Percentiles rank a stretch among this genome's conserved stretches.
phyloP scores from a whole-genome alignment of 208 protist genomes.

The Trypanosoma theileri region DNA sequence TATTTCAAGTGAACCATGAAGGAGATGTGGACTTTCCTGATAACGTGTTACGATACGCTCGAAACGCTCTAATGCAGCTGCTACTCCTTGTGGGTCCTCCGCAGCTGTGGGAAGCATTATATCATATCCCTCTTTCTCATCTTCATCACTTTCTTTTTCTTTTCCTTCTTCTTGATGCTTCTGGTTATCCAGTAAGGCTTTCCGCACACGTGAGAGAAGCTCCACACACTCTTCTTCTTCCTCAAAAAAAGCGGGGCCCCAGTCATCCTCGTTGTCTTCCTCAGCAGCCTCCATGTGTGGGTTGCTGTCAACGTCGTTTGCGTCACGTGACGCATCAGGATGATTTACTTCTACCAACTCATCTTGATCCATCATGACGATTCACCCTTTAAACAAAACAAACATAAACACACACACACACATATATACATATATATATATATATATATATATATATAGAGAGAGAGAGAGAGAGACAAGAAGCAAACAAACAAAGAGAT shows the following conservation, averaged over 20 bases:
- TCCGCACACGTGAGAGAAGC: slow-evolving; percentile 40
- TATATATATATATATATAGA: too few relatives aligned
- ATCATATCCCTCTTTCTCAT: not conserved
- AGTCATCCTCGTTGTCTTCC: slow-evolving; percentile 40
- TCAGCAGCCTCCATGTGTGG: slow-evolving; percentile 16
- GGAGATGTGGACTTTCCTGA: slow-evolving; percentile 92
- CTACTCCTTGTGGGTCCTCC: slow-evolving; percentile 57
- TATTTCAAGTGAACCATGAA: slow-evolving; percentile 89
- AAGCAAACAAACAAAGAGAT: too few relatives aligned
- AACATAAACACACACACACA: too few relatives aligned
- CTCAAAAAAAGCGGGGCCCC: slow-evolving; percentile 77
- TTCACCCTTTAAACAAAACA: too few relatives aligned
- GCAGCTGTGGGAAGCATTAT: slow-evolving; percentile 54
- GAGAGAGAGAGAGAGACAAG: too few relatives aligned
- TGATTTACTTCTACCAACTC: not conserved
- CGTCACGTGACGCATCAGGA: not conserved
- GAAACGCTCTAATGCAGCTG: slow-evolving; percentile 63
- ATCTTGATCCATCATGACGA: too few relatives aligned
- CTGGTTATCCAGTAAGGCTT: slow-evolving; percentile 34
- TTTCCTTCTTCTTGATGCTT: not conserved
- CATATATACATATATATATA: too few relatives aligned
- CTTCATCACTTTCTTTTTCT: not conserved
- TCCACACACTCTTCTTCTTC: slow-evolving; percentile 57
- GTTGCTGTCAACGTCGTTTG: not conserved
- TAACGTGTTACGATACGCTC: slow-evolving; percentile 87